A percentile compares a stretch with the other conserved stretches of the same genome.
phyloP scores from a whole-genome alignment of 139 green algal species.

The Monoraphidium neglectum region DNA sequence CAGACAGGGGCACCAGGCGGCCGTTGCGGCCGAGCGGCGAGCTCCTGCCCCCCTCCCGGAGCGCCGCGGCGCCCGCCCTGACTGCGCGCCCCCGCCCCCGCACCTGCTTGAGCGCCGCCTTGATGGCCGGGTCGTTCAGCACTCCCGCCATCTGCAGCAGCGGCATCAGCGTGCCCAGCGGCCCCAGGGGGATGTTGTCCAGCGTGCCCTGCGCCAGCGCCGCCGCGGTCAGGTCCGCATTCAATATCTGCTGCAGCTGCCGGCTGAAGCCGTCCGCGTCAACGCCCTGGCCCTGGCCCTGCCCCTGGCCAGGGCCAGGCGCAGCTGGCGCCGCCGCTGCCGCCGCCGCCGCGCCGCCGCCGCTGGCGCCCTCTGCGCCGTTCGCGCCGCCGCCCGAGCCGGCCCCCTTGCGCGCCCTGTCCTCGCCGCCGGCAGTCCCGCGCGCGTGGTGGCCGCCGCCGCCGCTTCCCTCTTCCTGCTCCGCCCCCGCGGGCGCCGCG shows the following conservation, averaged over 20 bases:
- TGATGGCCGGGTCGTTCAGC: constrained; percentile 49
- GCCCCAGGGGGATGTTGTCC: constrained; percentile 54
- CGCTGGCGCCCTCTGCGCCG: too few species aligned
- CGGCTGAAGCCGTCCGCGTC: too few species aligned
- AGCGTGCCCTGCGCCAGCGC: constrained; percentile 35
- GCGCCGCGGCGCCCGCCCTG: too few species aligned
- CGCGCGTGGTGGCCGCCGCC: too few species aligned
- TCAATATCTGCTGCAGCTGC: too few species aligned
- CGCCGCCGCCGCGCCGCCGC: too few species aligned
- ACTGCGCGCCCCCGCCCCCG: too few species aligned
- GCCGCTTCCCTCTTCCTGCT: not conserved
- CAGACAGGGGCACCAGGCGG: too few species aligned
- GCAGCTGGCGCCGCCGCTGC: not conserved
- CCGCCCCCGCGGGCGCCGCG: constrained; percentile 16
- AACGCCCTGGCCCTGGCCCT: too few species aligned
- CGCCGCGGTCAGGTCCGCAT: not conserved
- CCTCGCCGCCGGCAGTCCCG: not conserved
- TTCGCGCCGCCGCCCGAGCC: not conserved
- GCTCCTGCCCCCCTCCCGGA: too few species aligned
- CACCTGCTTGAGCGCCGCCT: constrained; percentile 51
- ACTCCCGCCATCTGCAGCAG: constrained; percentile 62
- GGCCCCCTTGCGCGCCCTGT: not conserved
- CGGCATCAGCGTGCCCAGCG: constrained; percentile 62
- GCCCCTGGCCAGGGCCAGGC: not conserved
- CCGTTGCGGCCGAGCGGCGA: too few species aligned